These are phyloP conservation scores for Lanzia echinophila DNA, from an alignment of 2,329 filamentous ascomycete species.

Conservation along the genomic window DNA sequence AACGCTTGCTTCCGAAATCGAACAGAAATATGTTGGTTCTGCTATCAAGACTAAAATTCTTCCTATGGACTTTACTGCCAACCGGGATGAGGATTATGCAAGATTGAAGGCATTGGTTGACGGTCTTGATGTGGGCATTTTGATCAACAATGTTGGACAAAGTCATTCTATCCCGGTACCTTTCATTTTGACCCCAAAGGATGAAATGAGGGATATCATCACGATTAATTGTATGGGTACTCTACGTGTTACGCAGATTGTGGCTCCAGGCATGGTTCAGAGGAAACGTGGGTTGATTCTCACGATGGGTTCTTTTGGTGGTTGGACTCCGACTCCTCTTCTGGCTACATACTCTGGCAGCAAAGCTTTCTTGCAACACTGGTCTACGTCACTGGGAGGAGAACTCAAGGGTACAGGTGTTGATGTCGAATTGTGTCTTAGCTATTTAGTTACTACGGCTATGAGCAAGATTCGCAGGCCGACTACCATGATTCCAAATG, in stretches of 20 bases:
- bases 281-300: conserved; percentile 84
- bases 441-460: conserved; percentile 87
- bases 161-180: conserved; percentile 89
- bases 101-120: conserved; percentile 61
- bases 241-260: conserved; percentile 75
- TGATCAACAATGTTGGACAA: conserved; percentile 96
- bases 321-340: conserved; percentile 83
- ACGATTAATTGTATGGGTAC: conserved; percentile 93
- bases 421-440: conserved; percentile 84
- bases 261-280: conserved; percentile 77
- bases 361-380: conserved; percentile 97
- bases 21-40: conserved; percentile 55
- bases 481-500: conserved; percentile 70
- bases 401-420: conserved; percentile 78
- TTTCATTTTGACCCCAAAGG: conserved; percentile 70
- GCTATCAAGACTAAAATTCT: conserved; percentile 66
- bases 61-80: conserved; percentile 85
- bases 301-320: conserved; percentile 96
- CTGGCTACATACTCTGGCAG: conserved; percentile 94
- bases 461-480: conserved; percentile 93
- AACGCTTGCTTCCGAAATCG: conserved; percentile 67
- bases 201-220: conserved; percentile 84
- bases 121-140: conserved; percentile 72
- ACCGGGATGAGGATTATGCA: conserved; percentile 74
- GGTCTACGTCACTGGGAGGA: conserved; percentile 78